Percentiles rank a stretch among this genome's conserved stretches.
Conservation (phyloP, 179 eudicot species). For the Beta corolliflora region DNA sequence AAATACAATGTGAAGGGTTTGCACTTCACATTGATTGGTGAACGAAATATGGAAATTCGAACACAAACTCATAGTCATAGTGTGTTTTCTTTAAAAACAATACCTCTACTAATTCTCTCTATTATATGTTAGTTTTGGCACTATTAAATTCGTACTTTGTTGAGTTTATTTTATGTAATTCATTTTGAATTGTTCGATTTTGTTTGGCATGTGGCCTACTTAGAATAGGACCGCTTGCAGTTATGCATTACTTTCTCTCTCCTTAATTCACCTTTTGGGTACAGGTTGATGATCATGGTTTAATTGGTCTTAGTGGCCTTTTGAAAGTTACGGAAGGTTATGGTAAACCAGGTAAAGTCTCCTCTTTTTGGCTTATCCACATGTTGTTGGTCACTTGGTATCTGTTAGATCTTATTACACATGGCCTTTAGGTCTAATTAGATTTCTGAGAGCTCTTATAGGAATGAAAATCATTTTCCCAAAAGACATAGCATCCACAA, state of each 20-base stretch:
- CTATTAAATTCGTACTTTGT: neutral
- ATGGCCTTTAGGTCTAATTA: neutral
- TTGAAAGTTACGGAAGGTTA: slow-evolving; percentile 57
- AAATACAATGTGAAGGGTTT: fast-evolving
- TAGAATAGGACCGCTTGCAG: neutral
- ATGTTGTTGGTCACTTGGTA: neutral
- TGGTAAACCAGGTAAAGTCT: slow-evolving; percentile 49
- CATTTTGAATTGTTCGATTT: neutral
- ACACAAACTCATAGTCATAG: too few species aligned
- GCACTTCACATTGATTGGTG: neutral
- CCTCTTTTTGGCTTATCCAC: neutral
- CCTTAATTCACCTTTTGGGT: neutral
- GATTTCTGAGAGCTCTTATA: too few species aligned
- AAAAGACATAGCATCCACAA: neutral
- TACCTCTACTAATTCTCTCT: neutral
- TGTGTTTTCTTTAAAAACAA: neutral
- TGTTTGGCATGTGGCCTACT: neutral
- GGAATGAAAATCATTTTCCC: neutral
- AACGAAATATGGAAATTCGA: too few species aligned
- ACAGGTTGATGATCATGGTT: slow-evolving; percentile 60
- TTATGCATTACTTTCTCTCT: neutral
- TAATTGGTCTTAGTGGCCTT: slow-evolving; percentile 57
- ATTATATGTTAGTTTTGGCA: too few species aligned
- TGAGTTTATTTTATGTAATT: neutral
- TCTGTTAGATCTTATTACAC: neutral